These are phyloP conservation scores for Hypoxylon subgilvum DNA, from an alignment of 495 filamentous ascomycete species.

Conservation along the genomic window DNA sequence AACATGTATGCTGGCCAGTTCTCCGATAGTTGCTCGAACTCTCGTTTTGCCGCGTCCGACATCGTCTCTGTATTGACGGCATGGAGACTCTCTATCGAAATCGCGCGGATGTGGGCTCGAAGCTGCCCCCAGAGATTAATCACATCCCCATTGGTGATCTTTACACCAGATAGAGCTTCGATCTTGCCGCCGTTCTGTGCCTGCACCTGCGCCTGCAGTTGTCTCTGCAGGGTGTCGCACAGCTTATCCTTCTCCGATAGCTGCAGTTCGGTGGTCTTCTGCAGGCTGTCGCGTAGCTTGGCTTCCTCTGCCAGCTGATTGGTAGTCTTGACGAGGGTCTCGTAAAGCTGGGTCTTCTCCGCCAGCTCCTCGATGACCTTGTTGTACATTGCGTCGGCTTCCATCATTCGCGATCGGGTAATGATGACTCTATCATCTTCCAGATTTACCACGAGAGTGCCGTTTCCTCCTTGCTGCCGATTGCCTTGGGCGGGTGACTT, in stretches of 20 bases:
- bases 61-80: constrained; percentile 16
- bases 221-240: constrained; percentile 23
- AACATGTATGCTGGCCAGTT: constrained; percentile 37
- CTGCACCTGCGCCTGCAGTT: constrained; percentile 6
- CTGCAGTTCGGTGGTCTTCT: constrained; percentile 2
- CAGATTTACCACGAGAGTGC: too few species aligned
- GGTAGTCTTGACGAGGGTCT: constrained; percentile 8
- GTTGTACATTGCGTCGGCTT: constrained; percentile 23
- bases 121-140: constrained; percentile 27
- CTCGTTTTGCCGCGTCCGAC: constrained; percentile 13
- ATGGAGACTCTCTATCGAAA: constrained; percentile 27
- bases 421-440: constrained; percentile 23
- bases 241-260: constrained; percentile 28
- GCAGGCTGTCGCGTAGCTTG: constrained; percentile 23
- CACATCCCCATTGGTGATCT: constrained; percentile 20
- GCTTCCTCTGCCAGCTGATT: constrained; percentile 27
- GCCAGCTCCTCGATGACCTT: constrained; percentile 12
- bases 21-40: constrained; percentile 33
- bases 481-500: not conserved
- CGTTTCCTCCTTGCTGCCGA: not conserved
- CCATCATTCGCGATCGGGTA: constrained; percentile 19
- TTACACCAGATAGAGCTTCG: not conserved
- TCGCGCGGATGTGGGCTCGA: constrained; percentile 18
- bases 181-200: not conserved
- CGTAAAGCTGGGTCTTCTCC: constrained; percentile 28